Base-by-base conservation (phyloP, 257 asterid species). In the Striga asiatica region DNA sequence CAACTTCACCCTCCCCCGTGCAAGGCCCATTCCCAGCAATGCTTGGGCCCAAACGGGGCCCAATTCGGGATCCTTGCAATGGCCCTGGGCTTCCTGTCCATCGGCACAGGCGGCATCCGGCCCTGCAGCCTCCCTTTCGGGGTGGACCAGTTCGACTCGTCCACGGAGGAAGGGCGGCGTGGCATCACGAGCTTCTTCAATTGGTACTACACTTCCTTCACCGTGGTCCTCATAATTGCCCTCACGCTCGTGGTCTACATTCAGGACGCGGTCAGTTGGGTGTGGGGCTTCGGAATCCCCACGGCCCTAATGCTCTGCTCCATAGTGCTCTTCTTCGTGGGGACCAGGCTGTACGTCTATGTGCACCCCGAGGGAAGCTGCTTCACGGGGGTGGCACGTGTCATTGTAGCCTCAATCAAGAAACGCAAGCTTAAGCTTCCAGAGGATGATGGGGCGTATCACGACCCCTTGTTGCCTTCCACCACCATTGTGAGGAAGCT, bases 91-190 rank as follows among this genome's bases (percentile, higher is more conserved):
- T 68, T 67, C 9, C 66, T 84, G 2, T 50, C 95, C 20, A 49
- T 92, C 7, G 98, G 93, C 4, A 13, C 94, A 0, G 85, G 75
- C 4, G 98, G 98, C n/a, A 87, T 92, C 12, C 51, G 98, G 71
- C 98, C 98, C 0, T 92, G 98, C 78, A 92, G 89, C 65, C 64
- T 92, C 13, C 97, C 97, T 0, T 92, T 92, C 58, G 98, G 98
- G 0, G 96, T 84, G 3, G 98, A 92, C 49, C 98, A 87, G 27
- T 92, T 92, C 18, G 97, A 92, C 20, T 22, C 82, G 3, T 16
- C 64, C 0, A 82, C 97, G 0, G 78, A 69, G 3, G 78, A 78
- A 48, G 97, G 98, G 4, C 60, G 97, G 6, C 76, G 67, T 32
- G 95, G 84, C 8, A 87, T 92, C 39, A 76, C 70, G 55, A 87